Evolutionary conservation across 2,329 filamentous ascomycete genomes (phyloP).

Genomic region (Sarocladiaceae sp.): DNA sequence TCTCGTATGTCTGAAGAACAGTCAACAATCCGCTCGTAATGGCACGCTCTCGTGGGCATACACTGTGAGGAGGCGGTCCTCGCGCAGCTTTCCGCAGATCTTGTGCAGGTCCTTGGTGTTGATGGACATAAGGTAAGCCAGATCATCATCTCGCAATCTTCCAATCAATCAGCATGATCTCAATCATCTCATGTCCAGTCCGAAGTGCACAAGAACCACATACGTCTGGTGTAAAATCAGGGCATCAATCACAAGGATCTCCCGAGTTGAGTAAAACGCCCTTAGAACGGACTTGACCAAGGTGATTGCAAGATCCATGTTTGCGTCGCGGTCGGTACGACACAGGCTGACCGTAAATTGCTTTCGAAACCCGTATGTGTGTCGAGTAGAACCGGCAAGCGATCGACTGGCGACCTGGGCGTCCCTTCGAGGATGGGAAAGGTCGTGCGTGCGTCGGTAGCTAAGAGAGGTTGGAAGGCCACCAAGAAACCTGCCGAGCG

Average conservation of each 20-base stretch:
- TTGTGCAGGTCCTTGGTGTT: slow-evolving; percentile 90
- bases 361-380: too few relatives aligned
- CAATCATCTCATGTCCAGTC: background rate
- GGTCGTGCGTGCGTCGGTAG: too few relatives aligned
- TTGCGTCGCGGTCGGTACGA: slow-evolving; percentile 9
- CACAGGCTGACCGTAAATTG: too few relatives aligned
- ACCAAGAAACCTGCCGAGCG: too few relatives aligned
- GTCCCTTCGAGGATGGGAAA: too few relatives aligned
- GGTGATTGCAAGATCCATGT: slow-evolving; percentile 56
- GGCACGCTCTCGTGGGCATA: slow-evolving; percentile 39
- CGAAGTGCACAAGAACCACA: slow-evolving; percentile 34
- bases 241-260: slow-evolving; percentile 80
- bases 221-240: slow-evolving; percentile 76
- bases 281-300: slow-evolving; percentile 82
- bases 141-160: slow-evolving; percentile 79
- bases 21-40: slow-evolving; percentile 8
- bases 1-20: slow-evolving; percentile 43
- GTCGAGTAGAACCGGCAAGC: too few relatives aligned
- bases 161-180: slow-evolving; percentile 59
- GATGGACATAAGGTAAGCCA: slow-evolving; percentile 80
- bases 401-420: too few relatives aligned
- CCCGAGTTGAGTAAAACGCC: slow-evolving; percentile 79
- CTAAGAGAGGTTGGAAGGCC: too few relatives aligned
- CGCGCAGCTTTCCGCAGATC: slow-evolving; percentile 74
- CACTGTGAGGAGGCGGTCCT: slow-evolving; percentile 80